These are phyloP conservation scores for Gautieria morchelliformis DNA, from an alignment of 768 basidiomycete genomes.

Conservation along the genomic window DNA sequence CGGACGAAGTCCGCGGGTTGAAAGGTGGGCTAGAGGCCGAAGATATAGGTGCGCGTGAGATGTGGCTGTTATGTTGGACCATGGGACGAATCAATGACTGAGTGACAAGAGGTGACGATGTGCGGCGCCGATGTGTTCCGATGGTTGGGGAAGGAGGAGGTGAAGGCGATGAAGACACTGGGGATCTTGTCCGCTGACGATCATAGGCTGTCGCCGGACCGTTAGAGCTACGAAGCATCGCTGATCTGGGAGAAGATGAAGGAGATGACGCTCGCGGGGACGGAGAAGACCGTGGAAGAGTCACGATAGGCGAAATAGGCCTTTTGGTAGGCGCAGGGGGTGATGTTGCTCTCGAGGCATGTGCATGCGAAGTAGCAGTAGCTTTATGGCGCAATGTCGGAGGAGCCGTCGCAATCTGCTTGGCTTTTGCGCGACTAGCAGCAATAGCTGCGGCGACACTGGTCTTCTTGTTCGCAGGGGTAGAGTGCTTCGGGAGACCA, in stretches of 20 bases:
- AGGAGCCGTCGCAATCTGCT: conserved; percentile 72
- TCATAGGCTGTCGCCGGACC: neutral
- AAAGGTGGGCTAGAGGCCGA: neutral
- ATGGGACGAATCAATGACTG: neutral
- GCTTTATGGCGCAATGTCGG: conserved; percentile 76
- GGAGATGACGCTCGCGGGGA: conserved; percentile 29
- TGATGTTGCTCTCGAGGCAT: conserved; percentile 28
- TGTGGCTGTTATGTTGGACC: neutral
- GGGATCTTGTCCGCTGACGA: neutral
- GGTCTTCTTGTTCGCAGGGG: conserved; percentile 60
- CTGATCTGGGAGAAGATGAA: conserved; percentile 30
- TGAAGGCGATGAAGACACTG: conserved; percentile 6
- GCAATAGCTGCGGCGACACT: conserved; percentile 83
- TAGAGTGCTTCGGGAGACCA: conserved; percentile 37
- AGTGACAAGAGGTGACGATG: neutral
- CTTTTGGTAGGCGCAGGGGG: conserved; percentile 27
- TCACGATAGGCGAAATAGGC: conserved; percentile 32
- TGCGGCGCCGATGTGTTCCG: neutral
- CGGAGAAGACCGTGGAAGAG: conserved; percentile 30
- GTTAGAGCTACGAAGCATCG: neutral
- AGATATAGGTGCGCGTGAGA: neutral
- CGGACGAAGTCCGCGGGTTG: neutral
- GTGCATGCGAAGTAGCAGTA: conserved; percentile 50
- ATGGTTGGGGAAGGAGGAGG: conserved; percentile 12
- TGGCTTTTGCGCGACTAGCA: conserved; percentile 82